phyloP scores from a whole-genome alignment of 345 rosid species.

The Jatropha curcas region DNA sequence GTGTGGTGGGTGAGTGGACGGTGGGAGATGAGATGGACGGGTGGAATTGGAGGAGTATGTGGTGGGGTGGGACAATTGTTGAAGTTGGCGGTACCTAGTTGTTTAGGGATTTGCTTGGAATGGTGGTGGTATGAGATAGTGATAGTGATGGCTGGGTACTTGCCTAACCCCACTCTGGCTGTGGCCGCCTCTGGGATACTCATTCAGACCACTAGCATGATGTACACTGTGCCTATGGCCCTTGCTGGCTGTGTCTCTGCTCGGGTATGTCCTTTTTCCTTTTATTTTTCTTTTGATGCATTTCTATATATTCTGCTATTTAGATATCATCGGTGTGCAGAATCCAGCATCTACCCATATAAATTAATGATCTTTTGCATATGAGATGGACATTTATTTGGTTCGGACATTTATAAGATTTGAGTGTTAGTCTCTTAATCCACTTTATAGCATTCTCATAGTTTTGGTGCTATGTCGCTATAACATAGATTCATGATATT shows the following conservation, averaged over 20 bases:
- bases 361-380: too few species aligned
- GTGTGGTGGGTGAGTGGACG: slow-evolving; percentile 61
- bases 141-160: slow-evolving; percentile 81
- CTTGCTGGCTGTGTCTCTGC: slow-evolving; percentile 98
- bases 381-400: neutral
- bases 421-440: too few species aligned
- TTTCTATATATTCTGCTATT: too few species aligned
- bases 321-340: too few species aligned
- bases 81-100: slow-evolving; percentile 91
- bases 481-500: slow-evolving; percentile 19
- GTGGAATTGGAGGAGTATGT: slow-evolving; percentile 42
- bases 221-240: slow-evolving; percentile 99
- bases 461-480: slow-evolving; percentile 3
- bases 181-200: slow-evolving; percentile 96
- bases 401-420: neutral
- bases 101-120: slow-evolving; percentile 92
- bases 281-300: neutral
- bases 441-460: neutral
- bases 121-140: slow-evolving; percentile 99
- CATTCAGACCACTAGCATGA: slow-evolving; percentile 95
- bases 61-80: slow-evolving; percentile 70
- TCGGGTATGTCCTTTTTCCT: slow-evolving; percentile 50
- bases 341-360: too few species aligned
- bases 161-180: slow-evolving; percentile 75
- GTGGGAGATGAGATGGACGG: slow-evolving; percentile 56